A percentile compares a stretch with the other conserved stretches of the same genome.
phyloP scores from a whole-genome alignment of 2,329 filamentous ascomycete genomes.

The Calonectria hongkongensis region DNA sequence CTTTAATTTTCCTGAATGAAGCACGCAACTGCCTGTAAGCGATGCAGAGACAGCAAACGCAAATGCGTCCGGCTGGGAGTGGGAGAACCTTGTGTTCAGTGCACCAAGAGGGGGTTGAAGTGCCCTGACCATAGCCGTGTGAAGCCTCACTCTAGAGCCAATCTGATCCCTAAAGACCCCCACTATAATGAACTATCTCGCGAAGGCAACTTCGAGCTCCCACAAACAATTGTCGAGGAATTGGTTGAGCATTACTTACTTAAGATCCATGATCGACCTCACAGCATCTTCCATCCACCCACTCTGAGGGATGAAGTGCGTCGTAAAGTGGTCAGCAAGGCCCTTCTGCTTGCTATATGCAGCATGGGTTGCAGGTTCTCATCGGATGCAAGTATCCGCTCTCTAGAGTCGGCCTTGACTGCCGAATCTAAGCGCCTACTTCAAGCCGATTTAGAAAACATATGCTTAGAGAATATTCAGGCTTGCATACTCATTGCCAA shows the following conservation, averaged over 20 bases:
- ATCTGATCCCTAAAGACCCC: not conserved
- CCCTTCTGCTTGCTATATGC: constrained; percentile 2
- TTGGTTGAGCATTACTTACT: not conserved
- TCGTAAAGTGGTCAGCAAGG: not conserved
- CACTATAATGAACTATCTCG: not conserved
- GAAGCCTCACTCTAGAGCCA: not conserved
- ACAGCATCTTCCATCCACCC: constrained; percentile 10
- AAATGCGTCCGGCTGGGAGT: not conserved
- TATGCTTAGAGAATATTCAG: constrained; percentile 10
- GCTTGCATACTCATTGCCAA: constrained; percentile 10
- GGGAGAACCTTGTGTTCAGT: constrained; percentile 10
- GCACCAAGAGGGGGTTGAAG: not conserved
- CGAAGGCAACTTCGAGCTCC: not conserved
- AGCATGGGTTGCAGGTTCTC: constrained; percentile 15
- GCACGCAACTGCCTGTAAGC: constrained; percentile 15
- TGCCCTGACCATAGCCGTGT: not conserved
- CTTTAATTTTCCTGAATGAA: not conserved
- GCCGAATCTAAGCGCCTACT: not conserved
- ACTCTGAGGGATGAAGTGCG: not conserved
- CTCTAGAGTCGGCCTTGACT: not conserved
- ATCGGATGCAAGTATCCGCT: not conserved
- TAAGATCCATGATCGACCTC: constrained; percentile 17
- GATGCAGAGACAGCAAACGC: constrained; percentile 19
- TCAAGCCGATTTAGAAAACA: constrained; percentile 10
- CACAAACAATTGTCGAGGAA: not conserved